Percentiles rank a stretch among this genome's conserved stretches.
Evolutionary conservation across 2,329 filamentous ascomycete species (phyloP).

Genomic region (Ophiostoma australiae): DNA sequence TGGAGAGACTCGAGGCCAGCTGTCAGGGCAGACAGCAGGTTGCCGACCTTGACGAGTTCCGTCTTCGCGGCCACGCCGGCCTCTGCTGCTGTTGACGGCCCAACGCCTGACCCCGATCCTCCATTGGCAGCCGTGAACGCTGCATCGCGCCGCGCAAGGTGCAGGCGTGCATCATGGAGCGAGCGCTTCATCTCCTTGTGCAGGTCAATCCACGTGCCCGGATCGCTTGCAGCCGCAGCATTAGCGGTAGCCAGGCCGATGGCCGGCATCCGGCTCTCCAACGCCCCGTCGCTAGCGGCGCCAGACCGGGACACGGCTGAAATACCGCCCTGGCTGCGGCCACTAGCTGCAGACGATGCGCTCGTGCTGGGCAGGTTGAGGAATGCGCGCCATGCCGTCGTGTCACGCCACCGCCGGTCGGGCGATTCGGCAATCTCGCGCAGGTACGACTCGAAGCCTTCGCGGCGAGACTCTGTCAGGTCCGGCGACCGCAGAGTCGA

Average conservation of each 20-base stretch:
- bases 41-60: slow-evolving; percentile 63
- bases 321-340: slow-evolving; percentile 21
- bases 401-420: slow-evolving; percentile 73
- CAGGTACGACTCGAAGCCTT: slow-evolving; percentile 65
- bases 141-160: slow-evolving; percentile 63
- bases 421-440: slow-evolving; percentile 65
- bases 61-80: slow-evolving; percentile 70
- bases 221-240: slow-evolving; percentile 49
- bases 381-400: slow-evolving; percentile 66
- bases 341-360: slow-evolving; percentile 24
- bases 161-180: slow-evolving; percentile 62
- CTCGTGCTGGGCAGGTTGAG: slow-evolving; percentile 55
- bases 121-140: slow-evolving; percentile 37
- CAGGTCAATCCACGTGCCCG: slow-evolving; percentile 70
- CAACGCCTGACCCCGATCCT: not conserved
- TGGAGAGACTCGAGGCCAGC: slow-evolving; percentile 59
- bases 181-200: slow-evolving; percentile 67
- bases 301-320: not conserved
- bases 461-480: slow-evolving; percentile 65
- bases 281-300: not conserved
- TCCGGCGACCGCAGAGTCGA: slow-evolving; percentile 64
- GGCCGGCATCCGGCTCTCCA: slow-evolving; percentile 36
- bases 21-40: slow-evolving; percentile 58
- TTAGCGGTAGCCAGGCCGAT: slow-evolving; percentile 38
- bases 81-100: slow-evolving; percentile 43